phyloP scores from a whole-genome alignment of 257 asterid species.

The Anisodus tanguticus region DNA sequence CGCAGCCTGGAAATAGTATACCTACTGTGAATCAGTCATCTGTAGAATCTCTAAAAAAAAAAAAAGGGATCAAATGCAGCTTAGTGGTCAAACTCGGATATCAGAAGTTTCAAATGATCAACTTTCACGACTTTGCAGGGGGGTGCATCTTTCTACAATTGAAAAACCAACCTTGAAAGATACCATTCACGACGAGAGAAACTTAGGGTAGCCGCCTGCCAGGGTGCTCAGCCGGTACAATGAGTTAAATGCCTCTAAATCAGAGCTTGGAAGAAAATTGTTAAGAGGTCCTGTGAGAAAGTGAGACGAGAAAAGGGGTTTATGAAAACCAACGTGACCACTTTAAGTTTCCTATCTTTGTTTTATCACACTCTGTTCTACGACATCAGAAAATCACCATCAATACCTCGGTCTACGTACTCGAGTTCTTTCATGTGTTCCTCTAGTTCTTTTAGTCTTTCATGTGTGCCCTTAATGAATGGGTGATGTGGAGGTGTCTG shows the following conservation, averaged over 20 bases:
- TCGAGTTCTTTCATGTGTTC: neutral
- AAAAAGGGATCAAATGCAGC: neutral
- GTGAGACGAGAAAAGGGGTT: slow-evolving; percentile 77
- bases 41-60: slow-evolving; percentile 33
- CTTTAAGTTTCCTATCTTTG: slow-evolving; percentile 45
- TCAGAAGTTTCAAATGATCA: slow-evolving; percentile 35
- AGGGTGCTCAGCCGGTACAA: slow-evolving; percentile 77
- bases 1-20: slow-evolving; percentile 38
- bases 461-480: neutral
- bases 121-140: slow-evolving; percentile 36
- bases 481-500: neutral
- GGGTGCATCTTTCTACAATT: slow-evolving; percentile 36
- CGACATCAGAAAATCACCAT: too few relatives aligned
- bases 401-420: neutral
- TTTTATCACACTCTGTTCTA: too few relatives aligned
- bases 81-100: neutral
- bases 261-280: slow-evolving; percentile 63
- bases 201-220: slow-evolving; percentile 62
- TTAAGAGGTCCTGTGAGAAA: slow-evolving; percentile 61
- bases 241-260: slow-evolving; percentile 63
- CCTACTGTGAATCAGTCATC: slow-evolving; percentile 32
- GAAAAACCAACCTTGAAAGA: slow-evolving; percentile 46
- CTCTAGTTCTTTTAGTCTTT: neutral
- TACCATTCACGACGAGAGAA: slow-evolving; percentile 81
- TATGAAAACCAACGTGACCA: slow-evolving; percentile 68